Evolutionary conservation across 768 basidiomycete species (phyloP), one percentile per base, ranked within the genome.

Genomic region (Russula emetica): DNA sequence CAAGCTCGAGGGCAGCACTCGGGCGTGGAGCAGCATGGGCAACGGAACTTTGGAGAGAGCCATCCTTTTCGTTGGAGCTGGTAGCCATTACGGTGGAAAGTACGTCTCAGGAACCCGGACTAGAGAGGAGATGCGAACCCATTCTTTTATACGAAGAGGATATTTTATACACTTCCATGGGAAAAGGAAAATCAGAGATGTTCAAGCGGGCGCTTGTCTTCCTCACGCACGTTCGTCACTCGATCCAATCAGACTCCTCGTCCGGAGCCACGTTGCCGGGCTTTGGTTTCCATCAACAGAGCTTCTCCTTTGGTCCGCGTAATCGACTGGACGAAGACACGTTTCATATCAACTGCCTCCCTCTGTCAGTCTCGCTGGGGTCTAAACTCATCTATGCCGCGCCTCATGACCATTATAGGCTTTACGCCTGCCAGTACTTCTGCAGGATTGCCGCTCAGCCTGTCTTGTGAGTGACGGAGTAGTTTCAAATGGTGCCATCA

Each of bases 1-100:
- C 86, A 50, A 90, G 81, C 22, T 72, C 56, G 14, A 26, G 62
- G 45, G 47, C 66, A 2, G 49, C 55, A 16, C 1, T 2, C 1
- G 3, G 2, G 32, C 14, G 52, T 11, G 14, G 14, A 7, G 30
- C 55, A 5, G 5, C 40, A 3, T 16, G 40, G 4, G 4, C 47
- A 13, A 36, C 47, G 18, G 65, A 62, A 26, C 54, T 55, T 18
- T 56, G 28, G 45, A 40, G 44, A 22, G 65, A 60, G 32, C 36
- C 56, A 9, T 52, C 59, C 55, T 68, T 68, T 51, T 68, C 67
- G 20, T 4, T 2, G 26, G 50, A 3, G 14, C 45, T 24, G 34
- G 59, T 14, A 30, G 64, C 52, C 67, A 68, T 68, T 5, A 30
- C 9, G 45, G 3, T 11, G 5, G 13, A 20, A 44, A 47, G n/a